Evolutionary conservation across 1,139 yeast species (phyloP).

Genomic region (Saccharomyces pastorianus): DNA sequence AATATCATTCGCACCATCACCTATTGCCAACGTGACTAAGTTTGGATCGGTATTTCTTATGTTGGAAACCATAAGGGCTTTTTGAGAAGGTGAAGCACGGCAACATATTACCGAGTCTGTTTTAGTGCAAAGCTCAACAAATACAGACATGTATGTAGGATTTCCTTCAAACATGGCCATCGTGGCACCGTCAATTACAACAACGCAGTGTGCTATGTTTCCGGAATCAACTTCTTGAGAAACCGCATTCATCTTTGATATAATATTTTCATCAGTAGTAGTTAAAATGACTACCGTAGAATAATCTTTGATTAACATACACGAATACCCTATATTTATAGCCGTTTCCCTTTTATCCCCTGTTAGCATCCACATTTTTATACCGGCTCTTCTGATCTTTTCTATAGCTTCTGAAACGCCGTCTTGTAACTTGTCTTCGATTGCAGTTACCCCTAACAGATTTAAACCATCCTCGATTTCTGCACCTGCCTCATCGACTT

Average conservation of each 20-base stretch:
- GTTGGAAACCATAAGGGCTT: conserved; percentile 77
- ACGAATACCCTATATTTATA: conserved; percentile 90
- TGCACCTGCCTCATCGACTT: conserved; percentile 68
- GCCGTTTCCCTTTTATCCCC: conserved; percentile 98
- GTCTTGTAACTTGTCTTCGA: conserved; percentile 90
- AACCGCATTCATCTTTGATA: conserved; percentile 37
- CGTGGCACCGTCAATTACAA: conserved; percentile 89
- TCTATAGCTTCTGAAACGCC: conserved; percentile 95
- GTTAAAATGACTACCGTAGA: conserved; percentile 78
- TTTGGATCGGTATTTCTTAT: conserved; percentile 58
- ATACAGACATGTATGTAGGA: conserved; percentile 58
- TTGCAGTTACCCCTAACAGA: conserved; percentile 88
- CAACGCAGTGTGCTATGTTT: conserved; percentile 83
- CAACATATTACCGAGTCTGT: conserved; percentile 92
- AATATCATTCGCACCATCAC: conserved; percentile 99
- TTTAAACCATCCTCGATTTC: conserved; percentile 58
- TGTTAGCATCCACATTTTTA: conserved; percentile 94
- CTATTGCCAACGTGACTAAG: conserved; percentile 86
- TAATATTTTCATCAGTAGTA: conserved; percentile 48
- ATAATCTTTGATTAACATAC: conserved; percentile 85
- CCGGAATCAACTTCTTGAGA: conserved; percentile 45
- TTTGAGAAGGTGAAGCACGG: conserved; percentile 94
- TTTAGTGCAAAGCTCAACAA: conserved; percentile 74
- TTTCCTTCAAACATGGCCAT: conserved; percentile 65
- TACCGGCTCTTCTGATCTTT: conserved; percentile 84